Evolutionary conservation across 768 basidiomycete species (phyloP).

Genomic region (Kwoniella sp.): DNA sequence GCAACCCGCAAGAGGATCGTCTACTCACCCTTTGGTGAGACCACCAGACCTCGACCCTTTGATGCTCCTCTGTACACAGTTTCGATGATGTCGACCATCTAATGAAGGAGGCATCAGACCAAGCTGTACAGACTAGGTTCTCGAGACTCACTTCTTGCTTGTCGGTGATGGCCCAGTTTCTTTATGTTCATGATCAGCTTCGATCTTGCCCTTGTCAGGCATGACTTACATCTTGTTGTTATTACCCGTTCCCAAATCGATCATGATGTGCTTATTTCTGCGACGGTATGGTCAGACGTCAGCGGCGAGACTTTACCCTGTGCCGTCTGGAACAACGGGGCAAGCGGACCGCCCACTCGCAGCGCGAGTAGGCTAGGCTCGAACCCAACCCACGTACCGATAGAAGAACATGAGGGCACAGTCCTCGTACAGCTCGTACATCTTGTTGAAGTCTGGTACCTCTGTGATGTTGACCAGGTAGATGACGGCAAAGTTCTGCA

Average conservation of each 20-base stretch:
- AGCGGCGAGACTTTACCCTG: neutral
- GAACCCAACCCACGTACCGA: constrained; percentile 62
- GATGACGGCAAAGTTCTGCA: constrained; percentile 97
- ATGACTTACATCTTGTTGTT: constrained; percentile 91
- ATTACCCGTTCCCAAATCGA: constrained; percentile 98
- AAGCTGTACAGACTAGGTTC: neutral
- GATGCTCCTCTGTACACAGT: constrained; percentile 97
- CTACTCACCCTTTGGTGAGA: constrained; percentile 80
- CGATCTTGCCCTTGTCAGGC: neutral
- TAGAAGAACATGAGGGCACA: constrained; percentile 98
- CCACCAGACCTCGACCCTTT: constrained; percentile 95
- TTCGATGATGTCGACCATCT: constrained; percentile 97
- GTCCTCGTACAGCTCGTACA: constrained; percentile 97
- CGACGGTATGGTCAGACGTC: neutral
- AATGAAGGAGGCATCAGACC: neutral
- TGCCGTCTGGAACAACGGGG: too few relatives aligned
- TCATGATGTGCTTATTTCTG: constrained; percentile 99
- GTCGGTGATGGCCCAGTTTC: constrained; percentile 98
- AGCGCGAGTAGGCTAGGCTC: too few relatives aligned
- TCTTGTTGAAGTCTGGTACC: constrained; percentile 99
- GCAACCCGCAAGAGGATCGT: too few relatives aligned
- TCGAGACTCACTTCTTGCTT: constrained; percentile 78
- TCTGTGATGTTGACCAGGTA: constrained; percentile 92
- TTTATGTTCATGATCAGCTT: constrained; percentile 47
- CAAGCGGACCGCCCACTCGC: too few relatives aligned